Conservation (phyloP, 805 yeast genomes). For the Candida khao-thaluensis region DNA sequence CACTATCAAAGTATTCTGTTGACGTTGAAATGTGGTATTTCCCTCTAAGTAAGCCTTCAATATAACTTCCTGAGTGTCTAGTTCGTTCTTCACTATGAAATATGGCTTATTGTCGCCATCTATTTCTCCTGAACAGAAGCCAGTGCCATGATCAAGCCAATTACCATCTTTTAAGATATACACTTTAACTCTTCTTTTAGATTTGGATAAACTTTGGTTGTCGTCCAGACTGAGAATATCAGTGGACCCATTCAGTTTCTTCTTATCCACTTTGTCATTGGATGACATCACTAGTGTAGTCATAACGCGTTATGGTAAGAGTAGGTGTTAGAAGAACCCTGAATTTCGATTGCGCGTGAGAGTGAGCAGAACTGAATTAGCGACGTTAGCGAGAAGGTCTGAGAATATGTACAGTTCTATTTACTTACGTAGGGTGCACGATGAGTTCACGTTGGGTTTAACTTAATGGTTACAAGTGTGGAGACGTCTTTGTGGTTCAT, state of each 20-base stretch:
- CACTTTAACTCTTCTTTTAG: conserved; percentile 77
- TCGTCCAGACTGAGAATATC: no score
- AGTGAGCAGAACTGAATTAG: no score
- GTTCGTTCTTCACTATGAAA: conserved; percentile 72
- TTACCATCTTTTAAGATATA: conserved; percentile 75
- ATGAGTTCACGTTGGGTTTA: no score
- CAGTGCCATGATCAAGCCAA: conserved; percentile 94
- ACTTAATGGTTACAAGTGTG: no score
- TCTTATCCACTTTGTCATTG: conserved; percentile 1
- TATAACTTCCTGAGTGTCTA: conserved; percentile 54
- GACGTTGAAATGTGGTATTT: conserved; percentile 81
- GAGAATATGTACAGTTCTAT: no score
- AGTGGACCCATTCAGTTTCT: not conserved
- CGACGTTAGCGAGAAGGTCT: no score
- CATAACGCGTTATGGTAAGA: conserved; percentile 2
- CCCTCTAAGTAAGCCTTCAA: conserved; percentile 71
- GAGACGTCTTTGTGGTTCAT: no score
- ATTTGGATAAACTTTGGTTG: not conserved
- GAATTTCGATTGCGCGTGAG: not conserved
- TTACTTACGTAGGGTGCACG: no score
- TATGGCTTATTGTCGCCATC: conserved; percentile 43
- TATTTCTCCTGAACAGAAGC: conserved; percentile 77
- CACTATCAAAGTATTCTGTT: conserved; percentile 89
- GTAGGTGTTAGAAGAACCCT: conserved; percentile 1
- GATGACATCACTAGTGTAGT: conserved; percentile 7